These are phyloP conservation scores for Ilex aquifolium DNA, from an alignment of 257 asterid genomes.

Conservation along the genomic window DNA sequence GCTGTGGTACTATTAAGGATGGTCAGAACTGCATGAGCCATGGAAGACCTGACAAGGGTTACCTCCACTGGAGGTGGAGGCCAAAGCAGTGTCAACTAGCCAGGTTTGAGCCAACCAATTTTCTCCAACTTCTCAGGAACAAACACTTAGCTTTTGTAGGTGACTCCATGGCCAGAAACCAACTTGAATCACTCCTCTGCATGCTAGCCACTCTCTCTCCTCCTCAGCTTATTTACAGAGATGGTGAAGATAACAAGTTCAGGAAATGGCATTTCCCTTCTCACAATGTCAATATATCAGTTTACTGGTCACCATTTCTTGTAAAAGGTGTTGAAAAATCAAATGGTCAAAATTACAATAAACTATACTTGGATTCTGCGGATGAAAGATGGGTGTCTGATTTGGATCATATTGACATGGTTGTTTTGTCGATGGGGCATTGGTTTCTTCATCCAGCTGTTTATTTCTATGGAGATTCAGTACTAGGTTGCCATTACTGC, in stretches of 20 bases:
- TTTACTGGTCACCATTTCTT: constrained; percentile 84
- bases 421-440: constrained; percentile 61
- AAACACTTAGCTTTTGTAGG: constrained; percentile 81
- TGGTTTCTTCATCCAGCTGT: constrained; percentile 60
- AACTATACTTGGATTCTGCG: constrained; percentile 37
- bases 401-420: constrained; percentile 32
- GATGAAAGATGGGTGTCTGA: constrained; percentile 67
- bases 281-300: constrained; percentile 39
- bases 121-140: constrained; percentile 45
- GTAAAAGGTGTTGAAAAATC: constrained; percentile 61
- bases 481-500: constrained; percentile 60
- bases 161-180: constrained; percentile 82
- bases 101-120: constrained; percentile 44
- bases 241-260: constrained; percentile 56
- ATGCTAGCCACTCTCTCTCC: constrained; percentile 39
- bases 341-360: constrained; percentile 24
- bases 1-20: constrained; percentile 51
- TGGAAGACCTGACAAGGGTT: constrained; percentile 64
- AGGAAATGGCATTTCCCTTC: constrained; percentile 55
- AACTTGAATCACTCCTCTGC: constrained; percentile 69
- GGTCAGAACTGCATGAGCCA: constrained; percentile 64
- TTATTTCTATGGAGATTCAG: constrained; percentile 25
- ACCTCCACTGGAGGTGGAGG: constrained; percentile 69
- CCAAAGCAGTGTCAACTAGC: constrained; percentile 62
- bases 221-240: constrained; percentile 39